These are phyloP conservation scores for Phanerochaete sordida DNA, from an alignment of 768 basidiomycete genomes.

Conservation along the genomic window DNA sequence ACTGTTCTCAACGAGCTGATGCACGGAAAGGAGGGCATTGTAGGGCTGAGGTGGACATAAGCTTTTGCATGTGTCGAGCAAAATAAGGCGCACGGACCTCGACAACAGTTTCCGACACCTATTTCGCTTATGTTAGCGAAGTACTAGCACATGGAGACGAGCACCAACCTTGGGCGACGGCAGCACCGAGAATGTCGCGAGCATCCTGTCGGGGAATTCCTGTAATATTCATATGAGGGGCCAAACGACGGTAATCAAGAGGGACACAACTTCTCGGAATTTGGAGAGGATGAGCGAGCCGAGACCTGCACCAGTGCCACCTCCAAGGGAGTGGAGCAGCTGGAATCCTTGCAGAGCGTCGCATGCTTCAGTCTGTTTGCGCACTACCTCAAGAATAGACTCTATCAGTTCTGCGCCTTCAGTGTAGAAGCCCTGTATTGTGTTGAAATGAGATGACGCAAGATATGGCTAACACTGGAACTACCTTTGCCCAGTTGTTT, in stretches of 20 bases:
- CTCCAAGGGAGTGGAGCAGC: slow-evolving; percentile 84
- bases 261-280: slow-evolving; percentile 61
- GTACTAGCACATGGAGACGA: not conserved
- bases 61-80: no score
- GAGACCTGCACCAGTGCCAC: slow-evolving; percentile 86
- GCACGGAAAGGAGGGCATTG: slow-evolving; percentile 78
- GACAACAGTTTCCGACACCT: slow-evolving; percentile 48
- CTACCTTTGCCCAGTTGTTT: slow-evolving; percentile 95
- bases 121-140: not conserved
- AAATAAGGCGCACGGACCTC: slow-evolving; percentile 33
- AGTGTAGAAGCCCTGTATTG: slow-evolving; percentile 60
- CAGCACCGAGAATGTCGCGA: slow-evolving; percentile 51
- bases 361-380: slow-evolving; percentile 76
- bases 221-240: slow-evolving; percentile 35
- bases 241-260: slow-evolving; percentile 9
- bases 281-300: slow-evolving; percentile 80
- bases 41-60: slow-evolving; percentile 51
- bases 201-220: slow-evolving; percentile 51
- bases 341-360: slow-evolving; percentile 93
- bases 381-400: slow-evolving; percentile 73
- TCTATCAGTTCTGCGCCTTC: slow-evolving; percentile 96
- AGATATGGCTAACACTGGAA: no score
- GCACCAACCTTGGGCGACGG: slow-evolving; percentile 51
- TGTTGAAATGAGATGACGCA: no score
- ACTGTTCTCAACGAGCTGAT: slow-evolving; percentile 87